Conservation (phyloP, 345 rosid genomes). For the Orychophragmus violaceus region DNA sequence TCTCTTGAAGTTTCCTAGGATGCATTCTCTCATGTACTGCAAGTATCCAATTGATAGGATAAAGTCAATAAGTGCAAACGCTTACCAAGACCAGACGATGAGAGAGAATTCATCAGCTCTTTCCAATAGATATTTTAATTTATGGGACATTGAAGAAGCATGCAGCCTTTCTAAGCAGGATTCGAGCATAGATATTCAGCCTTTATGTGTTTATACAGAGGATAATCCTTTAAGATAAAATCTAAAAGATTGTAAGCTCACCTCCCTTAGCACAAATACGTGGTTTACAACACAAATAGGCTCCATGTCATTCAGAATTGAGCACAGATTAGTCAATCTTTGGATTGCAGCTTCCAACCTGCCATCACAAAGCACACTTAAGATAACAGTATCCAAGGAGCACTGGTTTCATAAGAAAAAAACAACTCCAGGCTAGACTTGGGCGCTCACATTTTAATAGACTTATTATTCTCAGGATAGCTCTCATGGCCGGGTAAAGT, state of each 20-base stretch:
- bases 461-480: conserved; percentile 81
- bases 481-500: conserved; percentile 97
- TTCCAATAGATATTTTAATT: not conserved
- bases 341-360: conserved; percentile 99
- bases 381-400: not conserved
- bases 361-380: conserved; percentile 29
- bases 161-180: not conserved
- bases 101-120: not conserved
- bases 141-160: not conserved
- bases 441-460: conserved; percentile 76
- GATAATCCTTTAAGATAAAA: not conserved
- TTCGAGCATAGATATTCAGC: not conserved
- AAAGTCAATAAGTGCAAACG: conserved; percentile 5
- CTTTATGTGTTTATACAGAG: not conserved
- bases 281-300: conserved; percentile 98
- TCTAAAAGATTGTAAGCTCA: conserved; percentile 27
- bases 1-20: conserved; percentile 92
- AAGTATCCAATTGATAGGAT: conserved; percentile 7
- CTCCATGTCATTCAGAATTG: conserved; percentile 97
- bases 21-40: conserved; percentile 99
- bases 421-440: not conserved
- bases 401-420: not conserved
- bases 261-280: conserved; percentile 97
- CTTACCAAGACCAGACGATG: not conserved
- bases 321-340: conserved; percentile 89